Evolutionary conservation across 1,284 basidiomycete species (phyloP), one percentile per base, ranked within the genome.

Genomic region (Wolfiporia cocos): DNA sequence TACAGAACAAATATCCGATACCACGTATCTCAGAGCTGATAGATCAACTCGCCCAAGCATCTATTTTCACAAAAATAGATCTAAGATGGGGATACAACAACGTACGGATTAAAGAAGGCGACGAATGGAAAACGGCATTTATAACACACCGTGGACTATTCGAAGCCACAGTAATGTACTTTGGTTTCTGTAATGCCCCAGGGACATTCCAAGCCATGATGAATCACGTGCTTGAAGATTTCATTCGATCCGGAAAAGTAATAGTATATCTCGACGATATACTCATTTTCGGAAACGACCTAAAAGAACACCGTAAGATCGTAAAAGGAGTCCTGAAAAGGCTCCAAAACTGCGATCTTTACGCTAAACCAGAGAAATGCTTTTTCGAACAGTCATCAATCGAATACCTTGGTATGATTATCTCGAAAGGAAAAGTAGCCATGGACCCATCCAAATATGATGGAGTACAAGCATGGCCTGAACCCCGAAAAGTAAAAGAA

Each of bases 361-460:
- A 45, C 24, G 38, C 58, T 0, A 65, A 68, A 38, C 37, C 52
- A 0, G 50, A 60, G 19, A 71, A 72, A 38, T 71, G 67, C 30
- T 34, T 54, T 0, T 73, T 71, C 42, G 39, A 58, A 1, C 9
- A 40, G 1, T 2, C 10, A 0, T n/a, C 53, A 17, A 51, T 63
- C 0, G 58, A 68, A 10, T 75, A 65, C 46, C 51, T 76, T 0
- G 69, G 72, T 0, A 52, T 66, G 26, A 52, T 67, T 22, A 44
- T 73, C 1, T 28, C 31, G 0, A 15, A 49, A 22, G 43, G 53
- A 0, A 47, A 54, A 0, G 24, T 71, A 1, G 6, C 24, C 0
- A 70, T 73, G 66, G 61, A 68, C 31, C 49, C 53, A 0, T 39
- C 39, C 1, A 74, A 74, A 42, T 42, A 72, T 0, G 7, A 56